phyloP scores from a whole-genome alignment of 2,329 filamentous ascomycete genomes.

The Trichoderma hamatum region DNA sequence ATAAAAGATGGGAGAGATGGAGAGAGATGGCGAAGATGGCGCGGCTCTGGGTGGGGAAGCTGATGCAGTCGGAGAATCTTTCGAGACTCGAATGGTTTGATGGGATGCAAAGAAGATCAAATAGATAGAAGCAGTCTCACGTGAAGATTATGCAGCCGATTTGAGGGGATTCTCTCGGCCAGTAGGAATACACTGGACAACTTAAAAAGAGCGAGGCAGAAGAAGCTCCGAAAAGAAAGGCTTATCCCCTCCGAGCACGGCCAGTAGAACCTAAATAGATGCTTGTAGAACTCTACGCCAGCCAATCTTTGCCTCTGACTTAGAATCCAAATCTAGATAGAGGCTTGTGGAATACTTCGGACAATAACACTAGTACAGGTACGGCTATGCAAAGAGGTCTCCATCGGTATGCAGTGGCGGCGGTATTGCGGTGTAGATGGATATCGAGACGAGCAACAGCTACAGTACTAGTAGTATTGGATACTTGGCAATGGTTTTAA shows the following conservation, averaged over 20 bases:
- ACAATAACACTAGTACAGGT: background rate
- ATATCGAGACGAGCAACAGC: too few relatives aligned
- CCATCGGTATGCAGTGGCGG: background rate
- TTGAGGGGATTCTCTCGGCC: background rate
- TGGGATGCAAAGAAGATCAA: background rate
- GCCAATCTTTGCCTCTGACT: background rate
- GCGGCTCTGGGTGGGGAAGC: background rate
- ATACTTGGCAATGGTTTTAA: too few relatives aligned
- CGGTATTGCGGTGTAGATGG: too few relatives aligned
- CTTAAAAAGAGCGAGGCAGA: background rate
- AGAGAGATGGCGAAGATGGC: background rate
- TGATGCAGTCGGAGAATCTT: background rate
- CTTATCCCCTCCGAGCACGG: background rate
- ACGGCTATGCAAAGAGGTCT: background rate
- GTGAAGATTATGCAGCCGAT: conserved; percentile 4
- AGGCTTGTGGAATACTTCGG: background rate
- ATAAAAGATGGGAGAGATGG: too few relatives aligned
- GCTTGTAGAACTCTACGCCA: background rate
- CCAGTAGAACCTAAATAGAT: background rate
- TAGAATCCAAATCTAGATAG: background rate
- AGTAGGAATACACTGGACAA: background rate
- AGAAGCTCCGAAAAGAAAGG: background rate
- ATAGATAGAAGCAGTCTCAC: background rate
- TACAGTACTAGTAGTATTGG: too few relatives aligned
- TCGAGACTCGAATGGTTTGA: background rate